Evolutionary conservation across 2,329 filamentous ascomycete species (phyloP).

Genomic region (Calonectria crousiana): DNA sequence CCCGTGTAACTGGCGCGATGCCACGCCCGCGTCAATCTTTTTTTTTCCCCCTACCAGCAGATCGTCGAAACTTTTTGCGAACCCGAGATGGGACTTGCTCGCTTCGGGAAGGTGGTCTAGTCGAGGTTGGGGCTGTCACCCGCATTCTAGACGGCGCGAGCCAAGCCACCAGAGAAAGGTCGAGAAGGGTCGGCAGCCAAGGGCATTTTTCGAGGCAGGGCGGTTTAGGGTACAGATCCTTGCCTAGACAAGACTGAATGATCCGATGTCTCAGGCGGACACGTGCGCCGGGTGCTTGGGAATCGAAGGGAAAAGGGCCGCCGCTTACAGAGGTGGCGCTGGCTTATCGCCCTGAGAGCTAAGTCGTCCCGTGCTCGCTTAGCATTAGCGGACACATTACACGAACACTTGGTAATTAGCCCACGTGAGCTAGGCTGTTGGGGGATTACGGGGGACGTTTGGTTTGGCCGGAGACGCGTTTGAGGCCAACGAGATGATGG

Average conservation of each 20-base stretch:
- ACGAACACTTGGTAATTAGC: background rate
- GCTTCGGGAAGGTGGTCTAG: background rate
- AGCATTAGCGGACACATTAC: background rate
- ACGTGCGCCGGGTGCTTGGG: background rate
- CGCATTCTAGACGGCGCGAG: background rate
- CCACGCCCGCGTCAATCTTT: background rate
- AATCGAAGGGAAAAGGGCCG: background rate
- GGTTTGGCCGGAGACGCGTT: no score
- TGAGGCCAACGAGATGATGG: background rate
- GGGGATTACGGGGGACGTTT: background rate
- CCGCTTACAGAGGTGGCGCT: constrained; percentile 1
- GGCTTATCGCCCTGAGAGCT: background rate
- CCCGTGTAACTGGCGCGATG: background rate
- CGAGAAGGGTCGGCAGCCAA: background rate
- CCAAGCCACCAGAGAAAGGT: background rate
- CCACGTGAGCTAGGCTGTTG: background rate
- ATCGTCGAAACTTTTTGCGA: background rate
- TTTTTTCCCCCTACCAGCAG: background rate
- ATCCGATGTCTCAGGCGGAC: background rate
- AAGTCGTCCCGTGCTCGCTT: constrained; percentile 1
- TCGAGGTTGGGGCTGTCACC: background rate
- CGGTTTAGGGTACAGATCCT: background rate
- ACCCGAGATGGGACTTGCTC: background rate
- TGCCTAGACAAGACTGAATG: background rate
- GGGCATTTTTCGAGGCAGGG: no score